Evolutionary conservation across 805 yeast species (phyloP), one percentile per base, ranked within the genome.

Genomic region (Candida maltosa): DNA sequence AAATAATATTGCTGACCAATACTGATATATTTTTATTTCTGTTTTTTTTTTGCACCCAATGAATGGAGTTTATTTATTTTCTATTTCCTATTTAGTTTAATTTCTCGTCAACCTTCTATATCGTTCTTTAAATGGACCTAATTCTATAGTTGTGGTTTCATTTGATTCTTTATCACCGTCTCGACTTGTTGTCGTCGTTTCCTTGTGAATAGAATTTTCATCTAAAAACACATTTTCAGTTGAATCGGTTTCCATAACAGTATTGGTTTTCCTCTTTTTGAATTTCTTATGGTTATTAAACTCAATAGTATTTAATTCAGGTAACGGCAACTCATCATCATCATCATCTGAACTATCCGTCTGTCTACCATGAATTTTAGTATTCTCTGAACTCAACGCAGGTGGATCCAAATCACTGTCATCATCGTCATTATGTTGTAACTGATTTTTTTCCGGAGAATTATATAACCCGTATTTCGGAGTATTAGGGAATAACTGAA

Each of bases 401-500:
- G 63, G 65, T 6, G 64, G 62, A 12, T 45, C 48, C 8, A 57
- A 22, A 25, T 58, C 65, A 34, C 59, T 59, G 28, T 53, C 63
- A 21, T 56, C 65, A 16, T 58, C 62, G 2, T 42, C 59, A 37
- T 48, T 12, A 45, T 41, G 19, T 44, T 29, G 31, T n/a, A n/a
- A n/a, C 54, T 29, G 7, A 49, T 44, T 19, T 52, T 55, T 11
- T 10, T 8, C 7, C 10, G 18, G 29, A 7, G 29, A 8, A 11
- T 15, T 26, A 8, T 8, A 17, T 14, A 49, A 41, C 21, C 46
- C 68, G 39, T 65, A 70, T 27, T 62, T 63, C 2, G 77, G 75
- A 0, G 76, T 71, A 29, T 59, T 54, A 2, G 78, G 78, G 40
- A 73, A 72, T 36, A 76, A 39, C 29, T 63, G 69, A 5, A 5